Base-by-base conservation (phyloP, 495 filamentous ascomycete species). In the Parachaetomium inaequale region DNA sequence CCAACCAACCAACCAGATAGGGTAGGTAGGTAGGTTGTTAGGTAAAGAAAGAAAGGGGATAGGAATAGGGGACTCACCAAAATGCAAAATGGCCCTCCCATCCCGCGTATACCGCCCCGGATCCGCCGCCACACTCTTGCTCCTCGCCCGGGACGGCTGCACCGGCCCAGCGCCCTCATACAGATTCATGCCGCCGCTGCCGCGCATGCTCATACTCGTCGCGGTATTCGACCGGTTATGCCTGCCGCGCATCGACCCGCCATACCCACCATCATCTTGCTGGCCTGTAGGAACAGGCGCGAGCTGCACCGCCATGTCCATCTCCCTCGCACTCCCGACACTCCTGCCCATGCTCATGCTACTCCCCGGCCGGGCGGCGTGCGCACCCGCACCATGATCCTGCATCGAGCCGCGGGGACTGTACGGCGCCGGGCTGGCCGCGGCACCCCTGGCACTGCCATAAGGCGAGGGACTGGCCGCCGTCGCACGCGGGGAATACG, bases 31-130 rank as follows among this genome's bases (percentile, higher is more conserved):
- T n/a, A n/a, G n/a, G n/a, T n/a, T n/a, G n/a, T n/a, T n/a, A n/a
- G n/a, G 10, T 58, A 32, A 19, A 17, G 47, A 12, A 31, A 2
- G 17, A 55, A 32, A 12, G 36, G 11, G 40, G 7, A 56, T 46
- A 31, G 2, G 43, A 28, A 14, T 46, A 31, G 14, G n/a, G 21
- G 43, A 80, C 91, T 86, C 82, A 97, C 94, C 89, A 75, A 90
- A 96, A 76, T 96, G 90, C 69, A 99, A 70, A 68, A 98, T 93
- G 49, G 88, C 85, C 60, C 89, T 84, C 31, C 94, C 95, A 70
- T 97, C 93, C 64, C 85, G 84, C 36, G 89, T 93, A 67, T 93
- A 90, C 61, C 87, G 77, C 14, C 77, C 79, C 32, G 80, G 84
- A 69, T 87, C 86, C 36, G 87, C 91, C 34, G 87, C 91, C 62